Percentiles rank a stretch among this genome's conserved stretches.
These are phyloP conservation scores for Claviceps cyperi DNA, from an alignment of 2,329 filamentous ascomycete species.

Conservation along the genomic window DNA sequence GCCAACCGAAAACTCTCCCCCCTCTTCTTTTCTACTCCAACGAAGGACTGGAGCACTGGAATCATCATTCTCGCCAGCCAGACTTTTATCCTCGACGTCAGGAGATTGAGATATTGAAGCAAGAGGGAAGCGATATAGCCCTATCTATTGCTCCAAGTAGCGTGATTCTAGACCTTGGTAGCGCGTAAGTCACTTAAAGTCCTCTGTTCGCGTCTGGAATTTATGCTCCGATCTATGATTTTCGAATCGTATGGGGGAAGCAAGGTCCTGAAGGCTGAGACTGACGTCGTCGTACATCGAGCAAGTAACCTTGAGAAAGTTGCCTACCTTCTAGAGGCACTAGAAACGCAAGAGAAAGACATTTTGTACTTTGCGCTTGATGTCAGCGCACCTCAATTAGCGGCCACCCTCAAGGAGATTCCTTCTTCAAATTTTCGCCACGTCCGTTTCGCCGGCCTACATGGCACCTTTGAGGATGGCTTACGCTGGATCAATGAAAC, in stretches of 20 bases:
- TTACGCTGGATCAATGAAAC: neutral
- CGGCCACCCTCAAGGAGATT: neutral
- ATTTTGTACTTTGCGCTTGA: neutral
- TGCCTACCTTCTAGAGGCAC: neutral
- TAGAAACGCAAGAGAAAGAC: neutral
- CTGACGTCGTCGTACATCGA: neutral
- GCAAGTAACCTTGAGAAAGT: neutral
- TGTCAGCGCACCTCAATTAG: neutral
- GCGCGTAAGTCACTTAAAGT: neutral
- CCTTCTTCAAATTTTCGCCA: neutral
- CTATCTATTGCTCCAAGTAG: neutral
- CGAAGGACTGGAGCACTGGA: constrained; percentile 2
- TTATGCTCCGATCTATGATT: neutral
- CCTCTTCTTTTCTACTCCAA: constrained; percentile 1
- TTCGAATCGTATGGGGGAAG: neutral
- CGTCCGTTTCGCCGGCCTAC: neutral
- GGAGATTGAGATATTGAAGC: constrained; percentile 1
- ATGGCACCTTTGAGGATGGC: constrained; percentile 1
- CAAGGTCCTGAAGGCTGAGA: neutral
- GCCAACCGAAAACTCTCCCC: neutral
- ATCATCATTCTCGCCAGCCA: constrained; percentile 1
- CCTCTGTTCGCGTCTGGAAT: neutral
- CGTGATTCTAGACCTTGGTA: neutral
- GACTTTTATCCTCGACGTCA: constrained; percentile 2
- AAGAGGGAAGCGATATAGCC: neutral